These are phyloP conservation scores for Coemansia sp. DNA, from an alignment of 192 early-diverging fungal genomes.

Conservation along the genomic window DNA sequence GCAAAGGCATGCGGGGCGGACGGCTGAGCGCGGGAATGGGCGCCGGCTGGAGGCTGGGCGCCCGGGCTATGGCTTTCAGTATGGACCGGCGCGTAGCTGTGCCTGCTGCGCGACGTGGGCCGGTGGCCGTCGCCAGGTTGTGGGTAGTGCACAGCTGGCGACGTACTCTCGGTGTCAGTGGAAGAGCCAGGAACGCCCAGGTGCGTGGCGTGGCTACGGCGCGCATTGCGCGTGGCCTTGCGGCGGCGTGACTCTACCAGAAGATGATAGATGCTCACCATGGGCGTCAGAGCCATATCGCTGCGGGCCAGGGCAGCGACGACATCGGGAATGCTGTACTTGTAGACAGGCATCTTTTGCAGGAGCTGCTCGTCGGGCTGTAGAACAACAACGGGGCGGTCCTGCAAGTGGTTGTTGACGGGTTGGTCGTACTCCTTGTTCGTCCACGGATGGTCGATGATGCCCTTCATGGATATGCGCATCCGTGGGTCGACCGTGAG, in stretches of 20 bases:
- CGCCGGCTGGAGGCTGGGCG: not conserved
- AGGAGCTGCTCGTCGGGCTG: constrained; percentile 35
- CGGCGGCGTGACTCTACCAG: constrained; percentile 35
- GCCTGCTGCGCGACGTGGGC: constrained; percentile 21
- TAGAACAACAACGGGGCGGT: constrained; percentile 44
- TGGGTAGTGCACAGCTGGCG: not conserved
- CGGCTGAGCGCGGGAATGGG: not conserved
- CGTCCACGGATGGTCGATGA: constrained; percentile 67
- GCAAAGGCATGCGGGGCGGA: too few relatives aligned
- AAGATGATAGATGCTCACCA: constrained; percentile 44
- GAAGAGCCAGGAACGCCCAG: constrained; percentile 12
- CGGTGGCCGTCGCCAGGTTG: constrained; percentile 7
- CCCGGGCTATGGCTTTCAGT: constrained; percentile 14
- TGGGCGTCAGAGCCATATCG: constrained; percentile 35
- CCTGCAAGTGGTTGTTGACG: constrained; percentile 61
- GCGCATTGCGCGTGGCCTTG: constrained; percentile 37
- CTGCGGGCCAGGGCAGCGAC: constrained; percentile 31
- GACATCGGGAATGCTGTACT: constrained; percentile 24
- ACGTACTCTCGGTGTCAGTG: not conserved
- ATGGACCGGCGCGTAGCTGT: constrained; percentile 35
- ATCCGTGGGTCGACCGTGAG: constrained; percentile 65
- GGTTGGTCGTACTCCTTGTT: constrained; percentile 64
- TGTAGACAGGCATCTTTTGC: constrained; percentile 44
- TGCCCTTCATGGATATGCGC: constrained; percentile 64
- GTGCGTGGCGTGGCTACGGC: constrained; percentile 31